Percentiles rank a stretch among this genome's conserved stretches.
These are phyloP conservation scores for Ceratocystiopsis minuta DNA, from an alignment of 2,329 filamentous ascomycete genomes.

Conservation along the genomic window DNA sequence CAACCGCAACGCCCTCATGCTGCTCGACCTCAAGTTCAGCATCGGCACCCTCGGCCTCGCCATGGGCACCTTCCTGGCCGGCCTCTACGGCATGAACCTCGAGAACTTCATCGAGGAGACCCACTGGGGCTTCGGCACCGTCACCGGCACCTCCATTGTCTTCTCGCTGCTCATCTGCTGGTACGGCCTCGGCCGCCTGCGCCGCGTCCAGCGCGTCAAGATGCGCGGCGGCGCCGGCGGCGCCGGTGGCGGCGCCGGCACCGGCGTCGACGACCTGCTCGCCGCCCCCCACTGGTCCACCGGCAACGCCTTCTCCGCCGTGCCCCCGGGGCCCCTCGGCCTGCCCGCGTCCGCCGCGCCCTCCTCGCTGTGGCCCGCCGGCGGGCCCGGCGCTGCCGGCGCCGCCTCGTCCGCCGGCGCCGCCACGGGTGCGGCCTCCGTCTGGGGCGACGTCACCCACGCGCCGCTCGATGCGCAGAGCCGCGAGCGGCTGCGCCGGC, in stretches of 20 bases:
- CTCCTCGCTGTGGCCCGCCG: background rate
- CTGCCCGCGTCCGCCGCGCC: background rate
- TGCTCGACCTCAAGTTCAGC: constrained; percentile 89
- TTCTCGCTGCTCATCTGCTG: constrained; percentile 63
- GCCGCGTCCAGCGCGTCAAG: constrained; percentile 30
- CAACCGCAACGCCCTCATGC: constrained; percentile 95
- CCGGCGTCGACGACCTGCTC: background rate
- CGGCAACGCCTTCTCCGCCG: constrained; percentile 2
- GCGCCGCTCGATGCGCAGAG: constrained; percentile 31
- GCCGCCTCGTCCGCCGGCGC: constrained; percentile 11
- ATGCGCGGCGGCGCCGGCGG: constrained; percentile 12
- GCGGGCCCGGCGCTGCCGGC: constrained; percentile 18
- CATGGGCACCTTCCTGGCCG: constrained; percentile 84
- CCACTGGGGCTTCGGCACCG: constrained; percentile 62
- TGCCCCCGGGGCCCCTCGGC: constrained; percentile 1
- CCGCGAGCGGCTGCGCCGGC: constrained; percentile 30
- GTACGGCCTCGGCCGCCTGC: constrained; percentile 69
- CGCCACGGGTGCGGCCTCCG: no score
- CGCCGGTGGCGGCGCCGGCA: background rate
- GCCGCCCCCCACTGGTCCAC: background rate
- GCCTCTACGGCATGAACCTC: constrained; percentile 99
- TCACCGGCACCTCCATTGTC: constrained; percentile 51
- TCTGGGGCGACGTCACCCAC: constrained; percentile 21
- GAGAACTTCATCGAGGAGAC: constrained; percentile 98
- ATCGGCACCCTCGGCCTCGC: constrained; percentile 89